Evolutionary conservation across 2,329 filamentous ascomycete species (phyloP).

Genomic region (Cladophialophora carrionii): DNA sequence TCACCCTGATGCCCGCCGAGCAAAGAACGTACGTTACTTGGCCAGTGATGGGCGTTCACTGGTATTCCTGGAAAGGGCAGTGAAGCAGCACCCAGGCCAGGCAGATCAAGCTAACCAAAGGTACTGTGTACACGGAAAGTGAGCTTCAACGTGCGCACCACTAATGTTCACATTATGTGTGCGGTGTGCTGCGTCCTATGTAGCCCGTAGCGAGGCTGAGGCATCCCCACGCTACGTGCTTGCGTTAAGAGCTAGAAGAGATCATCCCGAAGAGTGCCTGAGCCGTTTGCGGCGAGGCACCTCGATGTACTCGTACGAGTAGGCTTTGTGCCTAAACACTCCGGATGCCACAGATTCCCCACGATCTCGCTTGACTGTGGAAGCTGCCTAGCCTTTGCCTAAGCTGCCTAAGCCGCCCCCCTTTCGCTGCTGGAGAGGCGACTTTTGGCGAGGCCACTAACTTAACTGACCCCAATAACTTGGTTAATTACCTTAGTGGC

Average conservation of each 20-base stretch:
- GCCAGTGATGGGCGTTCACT: neutral
- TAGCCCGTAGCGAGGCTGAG: no score
- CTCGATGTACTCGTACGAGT: neutral
- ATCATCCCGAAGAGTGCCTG: neutral
- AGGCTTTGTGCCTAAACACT: neutral
- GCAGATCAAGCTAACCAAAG: neutral
- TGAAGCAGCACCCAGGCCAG: neutral
- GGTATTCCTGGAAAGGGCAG: neutral
- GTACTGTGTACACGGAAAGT: no score
- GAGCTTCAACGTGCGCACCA: no score
- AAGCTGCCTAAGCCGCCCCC: neutral
- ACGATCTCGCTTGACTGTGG: neutral
- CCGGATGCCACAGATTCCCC: no score
- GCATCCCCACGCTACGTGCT: no score
- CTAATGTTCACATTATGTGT: no score
- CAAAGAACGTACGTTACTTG: neutral
- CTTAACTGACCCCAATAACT: no score
- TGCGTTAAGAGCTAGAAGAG: neutral
- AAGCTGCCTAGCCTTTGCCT: no score
- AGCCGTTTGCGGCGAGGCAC: neutral
- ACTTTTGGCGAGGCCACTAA: neutral
- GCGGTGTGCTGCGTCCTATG: no score
- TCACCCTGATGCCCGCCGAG: no score
- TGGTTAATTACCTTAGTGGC: no score
- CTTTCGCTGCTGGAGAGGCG: neutral